Conservation (phyloP, 202 grass and related monocot species). For the Tripidium arundinaceum region DNA sequence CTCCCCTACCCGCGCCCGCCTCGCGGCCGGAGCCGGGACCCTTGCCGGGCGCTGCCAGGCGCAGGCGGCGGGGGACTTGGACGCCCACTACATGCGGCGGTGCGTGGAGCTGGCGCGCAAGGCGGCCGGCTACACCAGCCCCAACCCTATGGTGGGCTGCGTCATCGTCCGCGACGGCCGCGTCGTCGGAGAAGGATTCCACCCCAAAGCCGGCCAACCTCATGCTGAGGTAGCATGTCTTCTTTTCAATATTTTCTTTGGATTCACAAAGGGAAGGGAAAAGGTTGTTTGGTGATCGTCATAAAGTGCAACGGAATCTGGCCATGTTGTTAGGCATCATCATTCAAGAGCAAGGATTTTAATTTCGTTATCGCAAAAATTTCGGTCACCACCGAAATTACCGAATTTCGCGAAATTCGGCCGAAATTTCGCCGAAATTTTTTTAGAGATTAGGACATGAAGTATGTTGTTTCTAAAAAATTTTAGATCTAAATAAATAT, state of each 20-base stretch:
- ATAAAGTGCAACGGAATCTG: background rate
- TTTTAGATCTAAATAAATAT: too few species aligned
- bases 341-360: background rate
- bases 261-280: background rate
- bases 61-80: constrained; percentile 30
- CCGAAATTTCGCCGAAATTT: too few species aligned
- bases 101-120: constrained; percentile 78
- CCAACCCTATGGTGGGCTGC: constrained; percentile 81
- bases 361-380: too few species aligned
- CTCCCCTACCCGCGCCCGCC: background rate
- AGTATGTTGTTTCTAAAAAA: too few species aligned
- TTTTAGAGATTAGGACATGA: too few species aligned
- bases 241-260: background rate
- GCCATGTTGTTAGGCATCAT: background rate
- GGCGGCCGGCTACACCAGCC: constrained; percentile 65
- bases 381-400: too few species aligned
- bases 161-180: constrained; percentile 58
- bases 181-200: constrained; percentile 65
- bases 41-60: constrained; percentile 26
- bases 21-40: background rate
- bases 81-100: constrained; percentile 68
- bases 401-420: too few species aligned
- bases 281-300: background rate
- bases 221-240: constrained; percentile 53
- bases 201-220: constrained; percentile 63